These are phyloP conservation scores for Colletotrichum theobromicola DNA, from an alignment of 2,329 filamentous ascomycete genomes.

Conservation along the genomic window DNA sequence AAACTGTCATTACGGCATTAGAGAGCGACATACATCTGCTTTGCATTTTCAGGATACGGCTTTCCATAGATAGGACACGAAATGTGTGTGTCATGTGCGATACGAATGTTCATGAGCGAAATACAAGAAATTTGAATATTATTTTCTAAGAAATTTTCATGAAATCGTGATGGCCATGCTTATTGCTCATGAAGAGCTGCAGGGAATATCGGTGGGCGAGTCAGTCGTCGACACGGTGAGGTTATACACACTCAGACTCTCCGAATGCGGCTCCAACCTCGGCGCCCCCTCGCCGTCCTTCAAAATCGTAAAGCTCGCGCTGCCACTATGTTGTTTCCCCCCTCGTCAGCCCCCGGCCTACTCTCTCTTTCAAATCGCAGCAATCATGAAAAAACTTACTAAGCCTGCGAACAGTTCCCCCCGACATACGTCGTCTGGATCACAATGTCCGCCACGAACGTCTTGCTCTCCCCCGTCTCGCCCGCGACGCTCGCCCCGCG, in stretches of 20 bases:
- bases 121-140: not conserved
- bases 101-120: not conserved
- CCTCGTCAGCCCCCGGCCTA: not conserved
- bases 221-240: slow-evolving; percentile 4
- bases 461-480: not conserved
- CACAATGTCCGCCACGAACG: slow-evolving; percentile 4
- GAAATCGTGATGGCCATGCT: not conserved
- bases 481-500: not conserved
- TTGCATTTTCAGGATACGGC: not conserved
- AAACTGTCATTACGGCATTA: slow-evolving; percentile 9
- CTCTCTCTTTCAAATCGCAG: no score
- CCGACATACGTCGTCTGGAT: slow-evolving; percentile 7
- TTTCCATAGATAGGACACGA: not conserved
- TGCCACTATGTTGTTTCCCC: not conserved
- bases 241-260: slow-evolving; percentile 7
- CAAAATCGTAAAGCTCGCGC: slow-evolving; percentile 3
- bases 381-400: not conserved
- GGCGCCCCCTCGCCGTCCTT: not conserved
- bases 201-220: slow-evolving; percentile 3
- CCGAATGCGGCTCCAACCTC: slow-evolving; percentile 1
- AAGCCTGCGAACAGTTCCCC: slow-evolving; percentile 2
- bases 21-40: not conserved
- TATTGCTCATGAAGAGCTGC: not conserved
- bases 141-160: not conserved
- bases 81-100: not conserved